phyloP scores from a whole-genome alignment of 1,284 basidiomycete species.

The Cryptococcus sp. region DNA sequence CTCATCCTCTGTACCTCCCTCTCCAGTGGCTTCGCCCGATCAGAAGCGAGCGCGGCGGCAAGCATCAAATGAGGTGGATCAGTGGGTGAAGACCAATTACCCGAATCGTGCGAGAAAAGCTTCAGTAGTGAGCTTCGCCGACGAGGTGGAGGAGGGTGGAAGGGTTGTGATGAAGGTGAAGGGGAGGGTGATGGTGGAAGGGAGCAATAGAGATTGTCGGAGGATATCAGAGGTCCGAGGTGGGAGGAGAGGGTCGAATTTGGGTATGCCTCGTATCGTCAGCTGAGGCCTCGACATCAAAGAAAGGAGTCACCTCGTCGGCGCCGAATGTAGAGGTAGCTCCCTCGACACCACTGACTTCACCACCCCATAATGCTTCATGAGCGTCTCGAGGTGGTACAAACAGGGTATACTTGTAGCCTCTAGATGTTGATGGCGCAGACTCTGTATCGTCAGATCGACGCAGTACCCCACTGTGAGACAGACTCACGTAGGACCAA shows the following conservation, averaged over 20 bases:
- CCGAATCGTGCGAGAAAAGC: constrained; percentile 34
- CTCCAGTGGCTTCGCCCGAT: constrained; percentile 41
- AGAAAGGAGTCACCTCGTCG: constrained; percentile 61
- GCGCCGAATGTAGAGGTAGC: constrained; percentile 65
- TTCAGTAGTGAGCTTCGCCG: constrained; percentile 42
- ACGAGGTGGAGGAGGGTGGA: constrained; percentile 33
- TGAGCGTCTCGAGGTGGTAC: constrained; percentile 69
- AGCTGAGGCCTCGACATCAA: too few relatives aligned
- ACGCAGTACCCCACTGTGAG: too few relatives aligned
- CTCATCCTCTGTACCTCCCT: constrained; percentile 46
- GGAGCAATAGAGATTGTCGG: constrained; percentile 43
- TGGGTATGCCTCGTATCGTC: constrained; percentile 47
- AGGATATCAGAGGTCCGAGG: constrained; percentile 34
- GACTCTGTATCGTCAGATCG: constrained; percentile 25
- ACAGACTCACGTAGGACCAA: constrained; percentile 66
- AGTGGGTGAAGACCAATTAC: constrained; percentile 13
- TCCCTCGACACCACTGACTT: constrained; percentile 62
- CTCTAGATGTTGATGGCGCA: constrained; percentile 58
- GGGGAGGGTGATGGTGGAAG: constrained; percentile 45
- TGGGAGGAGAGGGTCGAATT: constrained; percentile 38
- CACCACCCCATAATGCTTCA: constrained; percentile 90
- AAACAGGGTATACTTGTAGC: constrained; percentile 87
- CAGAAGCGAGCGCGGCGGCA: constrained; percentile 38
- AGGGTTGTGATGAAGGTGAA: constrained; percentile 37
- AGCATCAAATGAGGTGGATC: constrained; percentile 47